Evolutionary conservation across 2,329 filamentous ascomycete species (phyloP), one percentile per base, ranked within the genome.

Genomic region (Parastagonospora nodorum): DNA sequence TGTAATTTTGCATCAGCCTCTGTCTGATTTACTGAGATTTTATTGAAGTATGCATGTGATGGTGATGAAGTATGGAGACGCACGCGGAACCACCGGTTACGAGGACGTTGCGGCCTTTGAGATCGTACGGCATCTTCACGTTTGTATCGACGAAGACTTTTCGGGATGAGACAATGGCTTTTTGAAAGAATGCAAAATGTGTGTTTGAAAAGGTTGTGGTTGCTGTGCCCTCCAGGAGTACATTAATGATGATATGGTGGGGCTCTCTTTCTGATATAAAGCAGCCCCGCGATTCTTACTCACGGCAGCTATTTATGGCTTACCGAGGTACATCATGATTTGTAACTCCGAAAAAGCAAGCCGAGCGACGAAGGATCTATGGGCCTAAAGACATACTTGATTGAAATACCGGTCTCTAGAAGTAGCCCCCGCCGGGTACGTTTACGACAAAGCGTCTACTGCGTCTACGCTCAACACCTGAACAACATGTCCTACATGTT

Each of bases 41-140:
- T 5, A 10, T 11, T 7, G n/a, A 15, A n/a, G 33, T 4, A 15
- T n/a, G 14, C 11, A 15, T 36, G 37, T 9, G 38, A 57, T 32
- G 44, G 36, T 19, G 32, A 7, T 14, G 35, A 48, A 10, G 39
- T 7, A 55, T n/a, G n/a, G n/a, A n/a, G n/a, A n/a, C 77, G 57
- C 74, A 87, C 85, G 84, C 78, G 39, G 84, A 86, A 40, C 83
- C 84, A 38, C 83, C 86, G 0, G 84, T 88, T 16, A 89, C 77
- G 12, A 88, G 78, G 27, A 88, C 82, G 60, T 86, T 88, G 30
- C 83, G 78, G 46, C 77, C 80, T 57, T 81, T 80, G 38, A 88
- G 77, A n/a, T 78, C 74, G 73, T 88, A 88, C 2, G 83, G 82
- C 85, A 88, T 88, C 2, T 40, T 56, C 6, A 37, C 14, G 33